Conservation (phyloP, 192 early-diverging fungal species). For the Diversispora eburnea region DNA sequence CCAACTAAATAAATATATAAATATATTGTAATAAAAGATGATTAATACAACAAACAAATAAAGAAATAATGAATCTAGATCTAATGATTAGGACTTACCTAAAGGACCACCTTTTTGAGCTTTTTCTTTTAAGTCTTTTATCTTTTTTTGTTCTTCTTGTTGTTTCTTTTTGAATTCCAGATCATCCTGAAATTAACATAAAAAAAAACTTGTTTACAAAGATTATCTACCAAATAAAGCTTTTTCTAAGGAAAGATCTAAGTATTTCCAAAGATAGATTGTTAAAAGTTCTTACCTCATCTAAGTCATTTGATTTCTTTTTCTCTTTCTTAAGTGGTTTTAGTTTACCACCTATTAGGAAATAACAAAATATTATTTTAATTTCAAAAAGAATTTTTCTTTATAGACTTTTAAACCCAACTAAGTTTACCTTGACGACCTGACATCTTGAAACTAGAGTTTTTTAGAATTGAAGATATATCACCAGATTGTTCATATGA, state of each 20-base stretch:
- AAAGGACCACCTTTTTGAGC: conserved; percentile 55
- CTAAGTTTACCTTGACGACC: conserved; percentile 10
- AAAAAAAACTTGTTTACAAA: not conserved
- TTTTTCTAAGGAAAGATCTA: not conserved
- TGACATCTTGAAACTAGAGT: not conserved
- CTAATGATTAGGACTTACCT: conserved; percentile 32
- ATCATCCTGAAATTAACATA: conserved; percentile 44
- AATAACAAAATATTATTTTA: not conserved
- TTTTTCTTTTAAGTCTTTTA: conserved; percentile 64
- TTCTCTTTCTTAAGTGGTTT: conserved; percentile 81
- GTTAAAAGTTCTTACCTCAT: conserved; percentile 42
- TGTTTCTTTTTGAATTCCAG: conserved; percentile 71
- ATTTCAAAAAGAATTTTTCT: not conserved
- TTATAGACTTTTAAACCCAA: not conserved
- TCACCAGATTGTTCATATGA: too few species aligned
- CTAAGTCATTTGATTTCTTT: conserved; percentile 51
- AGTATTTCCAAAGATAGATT: not conserved
- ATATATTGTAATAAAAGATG: not conserved
- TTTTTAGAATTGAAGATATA: too few species aligned
- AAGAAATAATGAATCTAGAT: not conserved
- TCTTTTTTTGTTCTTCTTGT: conserved; percentile 65
- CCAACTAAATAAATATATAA: conserved; percentile 27
- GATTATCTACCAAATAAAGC: not conserved
- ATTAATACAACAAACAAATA: not conserved
- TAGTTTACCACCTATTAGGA: conserved; percentile 62